Base-by-base conservation (phyloP, 176 grass and related monocot genomes). In the Rhipidocladum racemiflorum region DNA sequence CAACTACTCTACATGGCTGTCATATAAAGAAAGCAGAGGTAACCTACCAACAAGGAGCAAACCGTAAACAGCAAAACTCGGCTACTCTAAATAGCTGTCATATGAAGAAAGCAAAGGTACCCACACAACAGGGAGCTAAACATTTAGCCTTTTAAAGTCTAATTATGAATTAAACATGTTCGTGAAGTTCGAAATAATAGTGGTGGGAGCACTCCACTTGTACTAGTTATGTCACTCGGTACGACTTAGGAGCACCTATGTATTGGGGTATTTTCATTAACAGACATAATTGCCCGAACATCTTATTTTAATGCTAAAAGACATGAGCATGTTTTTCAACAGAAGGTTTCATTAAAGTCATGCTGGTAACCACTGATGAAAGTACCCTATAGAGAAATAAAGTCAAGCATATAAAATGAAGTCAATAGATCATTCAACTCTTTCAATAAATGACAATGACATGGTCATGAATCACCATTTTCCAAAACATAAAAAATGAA, bases 381-480 rank as follows among this genome's bases (percentile, higher is more conserved):
- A 77, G 44, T 21, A 32, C 38, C 54, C 8, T 20, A 53, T 18
- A 55, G 15, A 78, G 27, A 77, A 71, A 78, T 16, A 55, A 32
- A 63, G 56, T 24, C 56, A 71, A 34, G 32, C 24, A 32, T 18
- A 67, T 81, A 59, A 8, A 65, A 72, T 1, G 28, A 76, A 42
- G 44, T 70, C 65, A 79, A 28, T 38, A 88, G 1, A 15, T 54
- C 57, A 64, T 65, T 70, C 35, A 78, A 46, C 16, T 24, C 14
- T 54, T 88, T 60, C 45, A 46, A 53, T 77, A 44, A 77, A 72
- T 78, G 80, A 49, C 21, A 72, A 83, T 36, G 35, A 53, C 20
- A 72, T 65, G 45, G 38, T 55, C 27, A 88, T 20, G 50, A 62
- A 55, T 30, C 56, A 64, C 4, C 24, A 64, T 14, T 55, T 70